Conservation (phyloP, 2,329 filamentous ascomycete species). For the Magnaporthiopsis incrustans region DNA sequence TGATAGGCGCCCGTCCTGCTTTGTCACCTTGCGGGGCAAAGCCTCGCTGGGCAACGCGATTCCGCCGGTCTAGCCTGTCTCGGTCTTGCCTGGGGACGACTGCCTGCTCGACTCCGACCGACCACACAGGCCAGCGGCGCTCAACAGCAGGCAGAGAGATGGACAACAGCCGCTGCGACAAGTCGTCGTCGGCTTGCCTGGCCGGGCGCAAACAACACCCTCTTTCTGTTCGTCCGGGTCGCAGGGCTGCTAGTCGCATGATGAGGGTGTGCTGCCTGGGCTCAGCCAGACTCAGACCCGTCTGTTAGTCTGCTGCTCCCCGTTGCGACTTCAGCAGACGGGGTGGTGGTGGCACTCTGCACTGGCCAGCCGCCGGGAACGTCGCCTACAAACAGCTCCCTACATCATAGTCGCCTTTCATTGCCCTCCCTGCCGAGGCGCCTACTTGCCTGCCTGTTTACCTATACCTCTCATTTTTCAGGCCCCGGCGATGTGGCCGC, state of each 20-base stretch:
- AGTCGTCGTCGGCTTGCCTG: background rate
- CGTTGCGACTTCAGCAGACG: no score
- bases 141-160: background rate
- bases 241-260: background rate
- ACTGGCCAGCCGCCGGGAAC: background rate
- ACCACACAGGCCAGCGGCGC: background rate
- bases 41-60: background rate
- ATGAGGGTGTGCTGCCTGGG: background rate
- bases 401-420: background rate
- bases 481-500: no score
- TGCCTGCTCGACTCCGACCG: background rate
- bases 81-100: background rate
- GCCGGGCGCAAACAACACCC: background rate
- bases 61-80: background rate
- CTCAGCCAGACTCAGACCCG: background rate
- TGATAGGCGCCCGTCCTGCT: background rate
- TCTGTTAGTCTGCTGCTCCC: background rate
- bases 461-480: background rate
- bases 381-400: background rate
- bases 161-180: background rate
- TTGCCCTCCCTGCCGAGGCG: background rate
- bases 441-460: conserved; percentile 2
- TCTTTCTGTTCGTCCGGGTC: background rate
- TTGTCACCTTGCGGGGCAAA: background rate
- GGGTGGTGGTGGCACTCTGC: background rate